These are phyloP conservation scores for Chlorella sorokiniana DNA, from an alignment of 139 green algal species.

Conservation along the genomic window DNA sequence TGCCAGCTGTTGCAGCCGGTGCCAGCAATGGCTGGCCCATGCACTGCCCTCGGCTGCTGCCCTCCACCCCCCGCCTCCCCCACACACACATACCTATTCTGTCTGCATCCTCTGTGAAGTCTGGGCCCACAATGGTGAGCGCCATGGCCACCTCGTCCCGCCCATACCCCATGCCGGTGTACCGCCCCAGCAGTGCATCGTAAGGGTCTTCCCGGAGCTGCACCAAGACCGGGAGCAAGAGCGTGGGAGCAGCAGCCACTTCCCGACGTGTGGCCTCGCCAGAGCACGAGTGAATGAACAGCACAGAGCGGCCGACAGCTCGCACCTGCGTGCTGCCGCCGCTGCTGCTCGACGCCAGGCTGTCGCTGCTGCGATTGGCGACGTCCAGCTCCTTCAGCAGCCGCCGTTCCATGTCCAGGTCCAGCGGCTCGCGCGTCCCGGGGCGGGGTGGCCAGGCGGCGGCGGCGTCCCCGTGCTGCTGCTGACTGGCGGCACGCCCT, in stretches of 20 bases:
- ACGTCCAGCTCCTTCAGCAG: constrained; percentile 11
- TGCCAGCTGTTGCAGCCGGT: too few species aligned
- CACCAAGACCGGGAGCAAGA: not conserved
- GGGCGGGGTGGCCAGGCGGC: constrained; percentile 1
- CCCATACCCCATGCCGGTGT: constrained; percentile 16
- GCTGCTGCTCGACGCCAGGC: not conserved
- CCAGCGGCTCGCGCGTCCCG: constrained; percentile 8
- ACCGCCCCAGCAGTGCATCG: constrained; percentile 24
- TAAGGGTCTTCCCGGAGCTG: constrained; percentile 16
- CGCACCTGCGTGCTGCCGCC: not conserved
- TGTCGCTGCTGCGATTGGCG: not conserved
- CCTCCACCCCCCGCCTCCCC: too few species aligned
- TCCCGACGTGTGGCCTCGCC: too few species aligned
- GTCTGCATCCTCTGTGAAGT: not conserved
- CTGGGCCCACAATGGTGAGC: not conserved
- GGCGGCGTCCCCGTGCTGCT: constrained; percentile 1
- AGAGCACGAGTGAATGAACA: too few species aligned
- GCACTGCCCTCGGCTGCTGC: too few species aligned
- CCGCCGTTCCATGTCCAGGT: constrained; percentile 13
- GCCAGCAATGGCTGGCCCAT: too few species aligned
- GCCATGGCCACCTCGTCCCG: constrained; percentile 27
- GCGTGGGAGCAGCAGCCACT: too few species aligned
- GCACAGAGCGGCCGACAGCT: not conserved
- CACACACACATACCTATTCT: not conserved
- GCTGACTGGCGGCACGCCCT: not conserved